Evolutionary conservation across 2,329 filamentous ascomycete species (phyloP), one percentile per base, ranked within the genome.

Genomic region (Daldinia eschscholtzii): DNA sequence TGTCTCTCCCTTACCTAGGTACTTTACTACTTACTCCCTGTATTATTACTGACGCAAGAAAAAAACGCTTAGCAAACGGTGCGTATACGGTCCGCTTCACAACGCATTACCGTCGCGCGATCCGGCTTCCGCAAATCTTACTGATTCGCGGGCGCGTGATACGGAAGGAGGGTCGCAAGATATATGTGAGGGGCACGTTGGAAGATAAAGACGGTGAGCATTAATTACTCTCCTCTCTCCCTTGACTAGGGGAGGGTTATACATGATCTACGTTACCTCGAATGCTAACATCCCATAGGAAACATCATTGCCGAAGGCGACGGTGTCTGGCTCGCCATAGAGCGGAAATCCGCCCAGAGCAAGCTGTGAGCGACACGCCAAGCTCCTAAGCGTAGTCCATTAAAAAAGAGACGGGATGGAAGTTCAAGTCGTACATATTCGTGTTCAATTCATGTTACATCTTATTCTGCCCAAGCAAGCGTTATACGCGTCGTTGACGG

Each of bases 131-230:
- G 26, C 64, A 70, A 44, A 46, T 78, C 20, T 68, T 77, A 13
- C 50, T 77, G 13, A 70, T 73, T 5, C 63, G 74, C 7, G 76
- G 74, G 2, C 73, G 74, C 44, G 72, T 76, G 12, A 61, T 72
- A 20, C 71, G 72, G 42, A 73, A 72, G 44, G 74, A 76, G 15
- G 76, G 77, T 0, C 75, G 73, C 35, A 76, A 76, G 68, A 46
- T 78, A 20, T 67, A 60, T 2, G 56, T 74, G 1, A 65, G 61
- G 30, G 76, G 74, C 26, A 72, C 68, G 26, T 72, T 78, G 53
- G 75, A 76, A 50, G 76, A 78, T 63, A 73, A 73, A 41, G 61
- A 78, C 35, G 77, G 76, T 75, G 18, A 67, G 73, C 33, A 50
- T 20, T 18, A 26, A 26, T 15, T 6, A 10, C 26, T n/a, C 44